Evolutionary conservation across 1,139 yeast species (phyloP), one percentile per base, ranked within the genome.

Genomic region (Yarrowia galli): DNA sequence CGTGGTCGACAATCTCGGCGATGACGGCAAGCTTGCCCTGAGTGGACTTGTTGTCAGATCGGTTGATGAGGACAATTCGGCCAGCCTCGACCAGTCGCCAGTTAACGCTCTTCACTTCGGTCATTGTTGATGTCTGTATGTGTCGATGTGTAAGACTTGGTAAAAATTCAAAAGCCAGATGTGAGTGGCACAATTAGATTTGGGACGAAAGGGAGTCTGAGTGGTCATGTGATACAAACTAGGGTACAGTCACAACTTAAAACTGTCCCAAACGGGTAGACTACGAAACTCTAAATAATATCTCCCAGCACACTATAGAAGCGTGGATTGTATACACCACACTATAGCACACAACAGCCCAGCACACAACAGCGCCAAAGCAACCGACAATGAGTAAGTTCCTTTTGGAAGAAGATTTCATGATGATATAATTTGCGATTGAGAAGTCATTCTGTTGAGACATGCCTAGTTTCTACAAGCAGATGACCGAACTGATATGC

Each of bases 11-110:
- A 85, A 96, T 92, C 87, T 96, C 99, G 80, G 92, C 97, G 80
- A 93, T 88, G 81, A 96, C 85, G 79, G 98, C 98, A 81, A 93
- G 86, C 85, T 91, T 89, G 79, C 91, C 91, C 73, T 86, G 81
- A 77, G 78, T 79, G 74, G 81, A 80, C 66, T 61, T 61, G 66
- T 18, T 46, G 66, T 48, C 66, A 74, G 89, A 89, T 85, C 87
- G 85, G 88, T 87, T 84, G 82, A 95, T 82, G 81, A 93, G 89
- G 84, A 93, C 97, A 82, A 96, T 92, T 87, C 99, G 97, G 83
- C 99, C 99, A 81, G 93, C 91, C 88, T 95, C 97, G 83, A 96
- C 99, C 82, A 87, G 89, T 90, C 98, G 92, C 98, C 98, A 93
- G 93, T 91, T 91, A 84, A 97, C 87, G 83, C 97, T 91, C 87